These are phyloP conservation scores for Extremus antarcticus DNA, from an alignment of 495 filamentous ascomycete species.

Conservation along the genomic window DNA sequence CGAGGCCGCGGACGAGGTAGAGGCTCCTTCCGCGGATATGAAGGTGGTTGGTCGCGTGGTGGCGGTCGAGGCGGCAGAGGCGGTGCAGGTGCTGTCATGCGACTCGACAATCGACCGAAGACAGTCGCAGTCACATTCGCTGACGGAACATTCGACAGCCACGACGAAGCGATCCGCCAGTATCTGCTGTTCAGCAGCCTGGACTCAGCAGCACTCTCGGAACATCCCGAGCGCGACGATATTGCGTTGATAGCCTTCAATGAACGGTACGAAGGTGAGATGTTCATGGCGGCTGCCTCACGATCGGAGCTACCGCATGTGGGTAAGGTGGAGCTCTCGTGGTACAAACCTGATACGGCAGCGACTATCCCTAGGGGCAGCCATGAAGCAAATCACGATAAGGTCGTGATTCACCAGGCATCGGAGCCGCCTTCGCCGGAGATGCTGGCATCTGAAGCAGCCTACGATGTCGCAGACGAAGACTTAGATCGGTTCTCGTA, in stretches of 20 bases:
- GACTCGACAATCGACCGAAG: constrained; percentile 79
- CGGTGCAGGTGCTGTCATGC: constrained; percentile 53
- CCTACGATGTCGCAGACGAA: background rate
- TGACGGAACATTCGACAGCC: constrained; percentile 37
- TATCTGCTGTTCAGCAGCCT: constrained; percentile 76
- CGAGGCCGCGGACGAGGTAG: constrained; percentile 31
- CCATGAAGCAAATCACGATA: background rate
- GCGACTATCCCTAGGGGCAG: background rate
- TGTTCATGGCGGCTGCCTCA: constrained; percentile 45
- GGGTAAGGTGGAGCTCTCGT: constrained; percentile 64
- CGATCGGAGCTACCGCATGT: constrained; percentile 53
- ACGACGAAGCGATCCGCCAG: constrained; percentile 75
- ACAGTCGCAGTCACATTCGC: constrained; percentile 60
- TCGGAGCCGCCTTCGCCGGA: background rate
- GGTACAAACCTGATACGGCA: constrained; percentile 33
- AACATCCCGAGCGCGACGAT: constrained; percentile 45
- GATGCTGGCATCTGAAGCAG: background rate
- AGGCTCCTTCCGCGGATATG: constrained; percentile 3
- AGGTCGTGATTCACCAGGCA: background rate
- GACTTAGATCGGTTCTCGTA: background rate
- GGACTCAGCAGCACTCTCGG: constrained; percentile 68
- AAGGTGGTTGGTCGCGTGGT: constrained; percentile 15
- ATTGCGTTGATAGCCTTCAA: constrained; percentile 68
- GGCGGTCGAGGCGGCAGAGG: constrained; percentile 28
- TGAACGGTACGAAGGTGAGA: constrained; percentile 81